Percentiles rank a stretch among this genome's conserved stretches.
phyloP scores from a whole-genome alignment of 441 rosid genomes.

The Pelargonium citronellum region DNA sequence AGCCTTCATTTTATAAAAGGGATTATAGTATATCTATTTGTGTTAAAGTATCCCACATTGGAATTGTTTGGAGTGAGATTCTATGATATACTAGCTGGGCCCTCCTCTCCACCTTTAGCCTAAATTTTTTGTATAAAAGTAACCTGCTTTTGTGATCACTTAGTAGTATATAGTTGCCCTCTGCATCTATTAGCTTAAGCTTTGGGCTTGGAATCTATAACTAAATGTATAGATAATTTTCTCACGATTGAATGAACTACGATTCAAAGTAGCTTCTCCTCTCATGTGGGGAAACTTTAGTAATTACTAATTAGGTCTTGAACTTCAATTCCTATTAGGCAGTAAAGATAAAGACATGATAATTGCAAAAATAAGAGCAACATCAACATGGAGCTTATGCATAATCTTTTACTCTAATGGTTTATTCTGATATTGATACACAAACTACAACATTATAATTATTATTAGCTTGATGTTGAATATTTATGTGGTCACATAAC shows the following conservation, averaged over 20 bases:
- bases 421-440: too few relatives aligned
- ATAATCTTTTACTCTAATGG: background rate
- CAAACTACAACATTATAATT: background rate
- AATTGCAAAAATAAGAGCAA: background rate
- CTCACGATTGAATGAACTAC: background rate
- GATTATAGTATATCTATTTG: background rate
- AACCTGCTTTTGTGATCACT: background rate
- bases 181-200: slow-evolving; percentile 8
- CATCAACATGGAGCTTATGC: background rate
- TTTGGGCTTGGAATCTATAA: background rate
- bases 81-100: background rate
- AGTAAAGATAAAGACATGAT: background rate
- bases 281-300: background rate
- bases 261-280: background rate
- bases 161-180: background rate
- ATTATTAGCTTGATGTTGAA: background rate
- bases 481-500: slow-evolving; percentile 6
- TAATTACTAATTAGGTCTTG: background rate
- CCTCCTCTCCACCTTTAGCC: background rate
- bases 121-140: background rate
- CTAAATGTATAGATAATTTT: background rate
- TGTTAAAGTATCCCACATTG: background rate
- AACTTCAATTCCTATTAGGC: background rate
- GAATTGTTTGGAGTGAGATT: background rate
- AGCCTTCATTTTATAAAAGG: background rate